These are phyloP conservation scores for Hypocrella siamensis DNA, from an alignment of 2,329 filamentous ascomycete genomes.

Conservation along the genomic window DNA sequence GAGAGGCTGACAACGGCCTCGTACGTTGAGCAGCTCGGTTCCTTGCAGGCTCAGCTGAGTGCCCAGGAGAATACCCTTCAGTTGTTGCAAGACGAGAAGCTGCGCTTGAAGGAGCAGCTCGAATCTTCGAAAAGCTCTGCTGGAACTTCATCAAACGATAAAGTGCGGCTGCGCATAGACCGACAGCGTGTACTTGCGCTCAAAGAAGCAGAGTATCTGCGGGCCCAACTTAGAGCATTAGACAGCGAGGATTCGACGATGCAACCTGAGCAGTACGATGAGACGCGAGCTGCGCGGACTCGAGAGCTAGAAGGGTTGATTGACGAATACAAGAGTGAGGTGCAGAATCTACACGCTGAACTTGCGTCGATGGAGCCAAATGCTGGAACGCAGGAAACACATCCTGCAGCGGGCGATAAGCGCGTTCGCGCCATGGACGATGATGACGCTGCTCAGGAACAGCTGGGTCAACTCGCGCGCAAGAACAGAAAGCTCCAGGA, in stretches of 20 bases:
- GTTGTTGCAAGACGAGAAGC: constrained; percentile 54
- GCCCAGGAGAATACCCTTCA: constrained; percentile 66
- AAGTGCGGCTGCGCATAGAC: constrained; percentile 61
- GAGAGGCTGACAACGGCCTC: constrained; percentile 68
- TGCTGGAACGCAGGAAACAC: constrained; percentile 16
- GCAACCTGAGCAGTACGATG: constrained; percentile 64
- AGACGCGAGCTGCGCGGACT: constrained; percentile 57
- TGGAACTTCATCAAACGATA: constrained; percentile 38
- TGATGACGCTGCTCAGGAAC: constrained; percentile 48
- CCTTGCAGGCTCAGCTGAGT: constrained; percentile 59
- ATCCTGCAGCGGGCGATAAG: constrained; percentile 39
- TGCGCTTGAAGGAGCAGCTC: constrained; percentile 47
- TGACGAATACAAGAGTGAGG: constrained; percentile 71
- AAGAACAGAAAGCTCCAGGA: constrained; percentile 81
- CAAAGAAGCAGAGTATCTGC: constrained; percentile 88
- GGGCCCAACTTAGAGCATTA: constrained; percentile 78
- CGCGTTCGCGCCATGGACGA: constrained; percentile 38
- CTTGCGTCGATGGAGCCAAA: constrained; percentile 47
- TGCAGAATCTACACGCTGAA: constrained; percentile 58
- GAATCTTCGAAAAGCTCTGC: constrained; percentile 47
- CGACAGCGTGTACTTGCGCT: constrained; percentile 71
- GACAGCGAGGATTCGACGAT: constrained; percentile 81
- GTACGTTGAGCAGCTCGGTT: constrained; percentile 67
- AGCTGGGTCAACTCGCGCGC: constrained; percentile 67
- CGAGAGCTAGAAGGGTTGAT: constrained; percentile 73